Conservation (phyloP, 2,329 filamentous ascomycete genomes). For the Clarireedia hainanense region DNA sequence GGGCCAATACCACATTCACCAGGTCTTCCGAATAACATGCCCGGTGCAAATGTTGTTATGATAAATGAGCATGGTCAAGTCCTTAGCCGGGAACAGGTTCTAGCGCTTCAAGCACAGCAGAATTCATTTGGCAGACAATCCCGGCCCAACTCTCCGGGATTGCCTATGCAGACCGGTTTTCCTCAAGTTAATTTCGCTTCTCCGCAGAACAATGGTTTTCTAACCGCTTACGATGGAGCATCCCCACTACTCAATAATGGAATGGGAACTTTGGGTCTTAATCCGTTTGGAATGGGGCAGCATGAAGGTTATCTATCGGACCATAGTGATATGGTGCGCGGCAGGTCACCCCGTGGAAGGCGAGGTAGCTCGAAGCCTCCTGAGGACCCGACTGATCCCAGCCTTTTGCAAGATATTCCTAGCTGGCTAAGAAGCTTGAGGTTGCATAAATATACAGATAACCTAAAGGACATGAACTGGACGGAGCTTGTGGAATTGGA, state of each 20-base stretch:
- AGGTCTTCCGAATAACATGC: conserved; percentile 55
- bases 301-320: conserved; percentile 89
- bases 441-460: conserved; percentile 97
- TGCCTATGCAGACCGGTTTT: conserved; percentile 69
- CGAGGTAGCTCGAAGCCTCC: conserved; percentile 94
- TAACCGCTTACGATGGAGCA: conserved; percentile 75
- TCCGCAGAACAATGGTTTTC: conserved; percentile 88
- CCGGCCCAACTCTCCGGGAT: conserved; percentile 80
- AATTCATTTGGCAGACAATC: conserved; percentile 63
- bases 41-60: conserved; percentile 78
- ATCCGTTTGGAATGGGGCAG: conserved; percentile 60
- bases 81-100: conserved; percentile 74
- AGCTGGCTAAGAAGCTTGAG: conserved; percentile 91
- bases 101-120: conserved; percentile 61
- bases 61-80: conserved; percentile 90
- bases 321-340: conserved; percentile 83
- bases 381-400: conserved; percentile 90
- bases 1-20: conserved; percentile 58
- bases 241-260: conserved; percentile 65
- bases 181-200: conserved; percentile 67
- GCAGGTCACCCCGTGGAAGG: conserved; percentile 84
- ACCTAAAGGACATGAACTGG: conserved; percentile 96
- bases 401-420: conserved; percentile 87
- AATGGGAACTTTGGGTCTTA: conserved; percentile 62
- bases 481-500: conserved; percentile 85